Percentiles rank a stretch among this genome's conserved stretches.
phyloP scores from a whole-genome alignment of 192 early-diverging fungal genomes.

The Entophlyctis luteolus region DNA sequence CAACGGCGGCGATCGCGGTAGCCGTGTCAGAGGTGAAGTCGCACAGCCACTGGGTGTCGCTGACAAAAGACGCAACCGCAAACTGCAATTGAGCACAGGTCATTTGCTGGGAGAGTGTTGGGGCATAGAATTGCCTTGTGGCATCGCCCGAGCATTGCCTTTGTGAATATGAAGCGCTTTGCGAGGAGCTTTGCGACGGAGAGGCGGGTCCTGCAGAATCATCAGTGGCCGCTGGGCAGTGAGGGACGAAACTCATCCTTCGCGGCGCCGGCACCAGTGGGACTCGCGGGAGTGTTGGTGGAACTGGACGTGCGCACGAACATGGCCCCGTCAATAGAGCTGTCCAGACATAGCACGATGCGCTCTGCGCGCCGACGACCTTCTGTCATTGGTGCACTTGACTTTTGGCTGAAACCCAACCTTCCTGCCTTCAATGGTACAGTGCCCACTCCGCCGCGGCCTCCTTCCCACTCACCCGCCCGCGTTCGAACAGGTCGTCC shows the following conservation, averaged over 20 bases:
- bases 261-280: background rate
- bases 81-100: background rate
- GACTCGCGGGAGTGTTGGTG: background rate
- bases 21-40: background rate
- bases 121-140: background rate
- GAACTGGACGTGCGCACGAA: background rate
- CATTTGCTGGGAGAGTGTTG: background rate
- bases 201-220: background rate
- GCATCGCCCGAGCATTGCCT: constrained; percentile 3
- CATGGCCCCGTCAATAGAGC: background rate
- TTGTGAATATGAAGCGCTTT: constrained; percentile 23
- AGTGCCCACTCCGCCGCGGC: background rate
- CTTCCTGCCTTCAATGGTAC: background rate
- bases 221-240: background rate
- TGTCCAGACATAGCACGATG: constrained; percentile 21
- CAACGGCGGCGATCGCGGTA: constrained; percentile 2
- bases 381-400: background rate
- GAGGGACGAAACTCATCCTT: background rate
- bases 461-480: background rate
- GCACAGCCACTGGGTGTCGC: constrained; percentile 15
- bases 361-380: background rate
- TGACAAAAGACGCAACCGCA: constrained; percentile 19
- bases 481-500: constrained; percentile 68
- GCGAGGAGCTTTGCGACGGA: constrained; percentile 17
- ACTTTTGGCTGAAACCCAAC: background rate